Evolutionary conservation across 495 filamentous ascomycete species (phyloP), one percentile per base, ranked within the genome.

Genomic region (Penicillium ochrochloron): DNA sequence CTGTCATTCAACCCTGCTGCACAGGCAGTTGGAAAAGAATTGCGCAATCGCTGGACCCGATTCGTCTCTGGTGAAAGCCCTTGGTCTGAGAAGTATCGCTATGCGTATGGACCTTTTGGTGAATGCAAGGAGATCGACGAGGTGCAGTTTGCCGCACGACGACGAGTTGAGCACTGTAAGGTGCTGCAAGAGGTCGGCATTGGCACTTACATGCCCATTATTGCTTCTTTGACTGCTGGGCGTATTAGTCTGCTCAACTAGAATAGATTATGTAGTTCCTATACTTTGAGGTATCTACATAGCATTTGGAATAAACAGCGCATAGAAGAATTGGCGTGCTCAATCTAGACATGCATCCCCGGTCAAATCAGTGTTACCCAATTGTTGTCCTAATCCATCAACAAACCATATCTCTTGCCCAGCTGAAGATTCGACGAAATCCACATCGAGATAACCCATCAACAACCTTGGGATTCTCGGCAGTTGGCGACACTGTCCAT

Each of bases 201-300:
- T 15, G 66, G 58, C 5, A 72, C 67, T 8, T 80, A 78, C 52
- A 64, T 77, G 68, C 73, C 75, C 12, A 77, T 80, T 60, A 39
- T 76, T 11, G 65, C 63, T 66, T 67, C 70, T 4, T 60, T 80
- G 56, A 75, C 75, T 25, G 75, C 77, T 23, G 77, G 77, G 51
- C 75, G 73, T 19, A 80, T 78, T 46, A 78, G 72, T 65, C 63
- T 80, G 35, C 61, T 78, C 42, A 80, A 78, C 54, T 80, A 73
- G 52, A 58, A 23, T 52, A 29, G 21, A 29, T 4, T 17, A 17
- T 31, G 23, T 4, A 31, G 17, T 17, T 51, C 4, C 25, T 27
- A 27, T 27, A 27, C 25, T 27, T 33, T 33, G 31, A 33, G 31
- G 31, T 33, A 6, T 7, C 5, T 33, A 33, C 31, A 33, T 33